Evolutionary conservation across 2,329 filamentous ascomycete species (phyloP).

Genomic region (Magnaporthiopsis incrustans): DNA sequence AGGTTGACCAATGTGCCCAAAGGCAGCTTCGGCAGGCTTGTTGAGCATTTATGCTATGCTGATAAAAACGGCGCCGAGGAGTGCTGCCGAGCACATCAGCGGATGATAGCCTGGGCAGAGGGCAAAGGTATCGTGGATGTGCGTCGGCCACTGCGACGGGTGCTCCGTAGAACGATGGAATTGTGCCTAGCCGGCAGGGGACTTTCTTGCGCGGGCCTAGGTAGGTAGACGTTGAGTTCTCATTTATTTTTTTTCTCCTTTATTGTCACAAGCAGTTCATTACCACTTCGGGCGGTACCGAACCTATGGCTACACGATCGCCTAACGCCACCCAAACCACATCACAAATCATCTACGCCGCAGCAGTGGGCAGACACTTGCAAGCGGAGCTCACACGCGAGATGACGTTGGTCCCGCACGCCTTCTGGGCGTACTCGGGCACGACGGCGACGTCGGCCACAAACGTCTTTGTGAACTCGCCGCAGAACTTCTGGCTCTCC

Average conservation of each 20-base stretch:
- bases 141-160: too few relatives aligned
- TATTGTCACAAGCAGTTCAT: too few relatives aligned
- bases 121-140: too few relatives aligned
- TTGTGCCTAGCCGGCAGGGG: too few relatives aligned
- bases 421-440: constrained; percentile 7
- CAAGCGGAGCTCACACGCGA: constrained; percentile 7
- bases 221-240: too few relatives aligned
- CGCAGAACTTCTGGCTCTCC: constrained; percentile 25
- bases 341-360: neutral
- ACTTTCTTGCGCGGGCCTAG: too few relatives aligned
- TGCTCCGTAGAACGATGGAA: too few relatives aligned
- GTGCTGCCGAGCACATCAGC: neutral
- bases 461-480: constrained; percentile 15
- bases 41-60: constrained; percentile 31
- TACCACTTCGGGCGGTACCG: too few relatives aligned
- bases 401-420: constrained; percentile 7
- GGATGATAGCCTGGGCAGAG: too few relatives aligned
- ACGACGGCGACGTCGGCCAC: constrained; percentile 8
- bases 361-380: constrained; percentile 4
- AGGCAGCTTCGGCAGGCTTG: constrained; percentile 40
- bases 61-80: neutral
- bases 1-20: constrained; percentile 51
- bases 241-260: too few relatives aligned
- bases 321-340: neutral
- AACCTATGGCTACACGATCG: neutral